These are phyloP conservation scores for Exophiala bonariae DNA, from an alignment of 2,329 filamentous ascomycete species.

Conservation along the genomic window DNA sequence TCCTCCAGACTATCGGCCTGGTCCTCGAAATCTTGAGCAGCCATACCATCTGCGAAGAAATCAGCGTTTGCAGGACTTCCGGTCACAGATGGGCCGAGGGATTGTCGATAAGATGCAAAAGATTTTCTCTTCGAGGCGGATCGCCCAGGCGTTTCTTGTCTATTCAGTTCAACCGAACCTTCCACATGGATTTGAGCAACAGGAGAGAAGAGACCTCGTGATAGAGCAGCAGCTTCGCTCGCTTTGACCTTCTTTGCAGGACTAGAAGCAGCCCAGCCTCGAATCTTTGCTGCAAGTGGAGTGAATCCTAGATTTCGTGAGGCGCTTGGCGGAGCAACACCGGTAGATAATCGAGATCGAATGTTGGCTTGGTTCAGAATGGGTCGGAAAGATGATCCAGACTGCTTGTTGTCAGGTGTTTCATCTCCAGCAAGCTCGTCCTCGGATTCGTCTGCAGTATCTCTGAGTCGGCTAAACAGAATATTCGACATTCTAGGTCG, in stretches of 20 bases:
- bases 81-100: constrained; percentile 26
- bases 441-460: constrained; percentile 29
- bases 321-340: constrained; percentile 17
- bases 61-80: constrained; percentile 46
- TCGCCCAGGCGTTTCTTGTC: constrained; percentile 29
- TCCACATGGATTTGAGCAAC: constrained; percentile 22
- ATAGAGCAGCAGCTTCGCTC: constrained; percentile 11
- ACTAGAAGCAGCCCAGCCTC: constrained; percentile 63
- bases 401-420: constrained; percentile 22
- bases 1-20: constrained; percentile 34
- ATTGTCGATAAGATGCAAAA: constrained; percentile 17
- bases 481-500: constrained; percentile 14
- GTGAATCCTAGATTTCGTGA: constrained; percentile 56
- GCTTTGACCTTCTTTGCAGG: constrained; percentile 39
- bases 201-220: constrained; percentile 24
- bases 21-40: constrained; percentile 44
- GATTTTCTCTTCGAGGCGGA: constrained; percentile 24
- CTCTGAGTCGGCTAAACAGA: constrained; percentile 16
- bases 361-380: constrained; percentile 14
- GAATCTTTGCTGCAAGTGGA: constrained; percentile 62
- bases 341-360: constrained; percentile 21
- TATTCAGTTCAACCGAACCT: constrained; percentile 26
- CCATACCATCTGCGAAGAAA: constrained; percentile 66
- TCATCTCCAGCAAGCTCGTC: constrained; percentile 28
- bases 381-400: constrained; percentile 12